These are phyloP conservation scores for Diplodia sapinea DNA, from an alignment of 2,329 filamentous ascomycete genomes.

Conservation along the genomic window DNA sequence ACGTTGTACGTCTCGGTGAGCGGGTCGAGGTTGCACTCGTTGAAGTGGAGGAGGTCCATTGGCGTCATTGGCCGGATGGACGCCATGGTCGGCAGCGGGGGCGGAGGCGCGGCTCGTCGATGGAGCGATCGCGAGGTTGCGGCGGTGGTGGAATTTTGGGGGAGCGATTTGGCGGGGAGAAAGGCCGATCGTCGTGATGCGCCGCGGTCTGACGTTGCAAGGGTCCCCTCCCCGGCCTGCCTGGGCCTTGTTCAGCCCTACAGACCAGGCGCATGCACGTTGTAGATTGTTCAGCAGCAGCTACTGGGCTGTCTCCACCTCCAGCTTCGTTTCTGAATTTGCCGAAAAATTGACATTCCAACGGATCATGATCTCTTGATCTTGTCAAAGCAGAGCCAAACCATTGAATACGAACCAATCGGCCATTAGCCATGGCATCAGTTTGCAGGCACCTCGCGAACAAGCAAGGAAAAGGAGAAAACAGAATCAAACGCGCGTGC, in stretches of 20 bases:
- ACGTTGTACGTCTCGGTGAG: constrained; percentile 98
- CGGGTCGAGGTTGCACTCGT: constrained; percentile 92
- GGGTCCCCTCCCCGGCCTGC: neutral
- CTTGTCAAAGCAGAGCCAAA: no score
- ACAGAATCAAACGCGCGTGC: neutral
- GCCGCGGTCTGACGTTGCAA: constrained; percentile 9
- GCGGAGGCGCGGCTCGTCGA: neutral
- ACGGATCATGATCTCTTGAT: no score
- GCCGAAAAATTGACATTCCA: neutral
- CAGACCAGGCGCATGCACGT: neutral
- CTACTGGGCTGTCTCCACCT: neutral
- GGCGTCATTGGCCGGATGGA: constrained; percentile 65
- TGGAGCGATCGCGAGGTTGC: constrained; percentile 18
- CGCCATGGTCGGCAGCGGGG: constrained; percentile 13
- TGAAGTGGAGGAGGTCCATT: constrained; percentile 84
- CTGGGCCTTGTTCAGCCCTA: constrained; percentile 14
- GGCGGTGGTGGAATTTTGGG: constrained; percentile 29
- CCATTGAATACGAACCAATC: neutral
- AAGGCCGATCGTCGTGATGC: neutral
- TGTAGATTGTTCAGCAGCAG: neutral
- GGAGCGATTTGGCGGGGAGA: constrained; percentile 32
- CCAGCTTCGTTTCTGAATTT: neutral
- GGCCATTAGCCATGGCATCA: neutral
- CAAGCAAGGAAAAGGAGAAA: neutral
- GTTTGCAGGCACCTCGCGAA: neutral